Conservation (phyloP, 768 basidiomycete species). For the Lepiota venenata region DNA sequence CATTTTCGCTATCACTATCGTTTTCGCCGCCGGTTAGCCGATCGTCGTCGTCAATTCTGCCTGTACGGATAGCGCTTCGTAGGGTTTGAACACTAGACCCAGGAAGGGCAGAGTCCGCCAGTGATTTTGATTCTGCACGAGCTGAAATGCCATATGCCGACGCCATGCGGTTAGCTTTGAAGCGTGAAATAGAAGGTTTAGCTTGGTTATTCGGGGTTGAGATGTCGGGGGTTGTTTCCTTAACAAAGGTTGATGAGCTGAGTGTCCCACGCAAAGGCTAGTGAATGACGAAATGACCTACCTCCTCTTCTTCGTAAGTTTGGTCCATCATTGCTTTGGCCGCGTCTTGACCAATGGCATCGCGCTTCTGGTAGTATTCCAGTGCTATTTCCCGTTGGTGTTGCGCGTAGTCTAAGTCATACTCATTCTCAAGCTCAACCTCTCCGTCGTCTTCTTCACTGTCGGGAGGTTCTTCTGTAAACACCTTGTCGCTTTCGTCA, state of each 20-base stretch:
- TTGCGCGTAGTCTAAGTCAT: slow-evolving; percentile 57
- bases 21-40: slow-evolving; percentile 48
- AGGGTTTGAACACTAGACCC: slow-evolving; percentile 43
- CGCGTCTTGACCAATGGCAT: slow-evolving; percentile 50
- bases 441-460: slow-evolving; percentile 21
- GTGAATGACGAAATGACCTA: slow-evolving; percentile 31
- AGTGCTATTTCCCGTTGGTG: slow-evolving; percentile 76
- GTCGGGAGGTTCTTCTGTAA: slow-evolving; percentile 17
- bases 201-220: slow-evolving; percentile 31
- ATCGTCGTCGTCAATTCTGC: slow-evolving; percentile 47
- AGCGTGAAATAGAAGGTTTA: slow-evolving; percentile 57
- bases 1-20: slow-evolving; percentile 57
- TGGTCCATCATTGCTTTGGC: slow-evolving; percentile 48
- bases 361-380: slow-evolving; percentile 64
- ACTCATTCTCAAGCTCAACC: slow-evolving; percentile 44
- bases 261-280: background rate
- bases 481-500: slow-evolving; percentile 23
- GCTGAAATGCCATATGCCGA: slow-evolving; percentile 43
- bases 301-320: slow-evolving; percentile 39
- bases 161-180: slow-evolving; percentile 57
- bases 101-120: slow-evolving; percentile 41
- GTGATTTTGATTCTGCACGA: slow-evolving; percentile 29
- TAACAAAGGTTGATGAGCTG: slow-evolving; percentile 6
- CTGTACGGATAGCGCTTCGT: slow-evolving; percentile 50
- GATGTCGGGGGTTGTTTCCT: slow-evolving; percentile 44